Evolutionary conservation across 2,329 filamentous ascomycete genomes (phyloP).

Genomic region (Amphichorda felina): DNA sequence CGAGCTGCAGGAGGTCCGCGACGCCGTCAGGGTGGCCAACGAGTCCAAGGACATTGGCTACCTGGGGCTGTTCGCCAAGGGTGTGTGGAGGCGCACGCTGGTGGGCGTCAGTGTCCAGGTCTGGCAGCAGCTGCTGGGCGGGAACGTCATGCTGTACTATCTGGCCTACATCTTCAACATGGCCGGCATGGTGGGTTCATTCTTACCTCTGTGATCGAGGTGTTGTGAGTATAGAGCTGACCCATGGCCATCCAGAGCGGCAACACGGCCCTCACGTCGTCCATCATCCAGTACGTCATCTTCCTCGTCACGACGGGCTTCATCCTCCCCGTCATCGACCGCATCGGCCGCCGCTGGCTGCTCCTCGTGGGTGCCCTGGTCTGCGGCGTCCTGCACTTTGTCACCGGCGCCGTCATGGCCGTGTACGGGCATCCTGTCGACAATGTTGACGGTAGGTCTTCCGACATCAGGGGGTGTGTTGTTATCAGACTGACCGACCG

Average conservation of each 20-base stretch:
- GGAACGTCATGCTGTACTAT: conserved; percentile 46
- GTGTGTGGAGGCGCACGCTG: conserved; percentile 37
- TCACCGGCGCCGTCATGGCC: conserved; percentile 37
- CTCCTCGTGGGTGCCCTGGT: conserved; percentile 31
- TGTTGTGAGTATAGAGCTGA: too few species aligned
- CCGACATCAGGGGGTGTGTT: not conserved
- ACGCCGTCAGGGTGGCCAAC: conserved; percentile 23
- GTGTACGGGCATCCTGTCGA: conserved; percentile 30
- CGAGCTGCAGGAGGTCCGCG: conserved; percentile 41
- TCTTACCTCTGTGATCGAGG: not conserved
- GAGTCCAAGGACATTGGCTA: conserved; percentile 25
- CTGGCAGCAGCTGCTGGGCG: conserved; percentile 41
- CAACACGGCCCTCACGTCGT: conserved; percentile 30
- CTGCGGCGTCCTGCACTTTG: conserved; percentile 33
- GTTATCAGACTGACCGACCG: conserved; percentile 1
- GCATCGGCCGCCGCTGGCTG: conserved; percentile 32
- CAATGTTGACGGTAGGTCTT: conserved; percentile 19
- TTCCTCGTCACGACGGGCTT: conserved; percentile 39
- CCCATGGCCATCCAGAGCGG: conserved; percentile 8
- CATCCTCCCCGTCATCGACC: conserved; percentile 37
- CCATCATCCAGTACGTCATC: conserved; percentile 42
- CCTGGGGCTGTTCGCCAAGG: conserved; percentile 30
- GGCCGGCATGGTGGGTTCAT: conserved; percentile 32
- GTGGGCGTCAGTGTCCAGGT: conserved; percentile 39
- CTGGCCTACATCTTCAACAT: conserved; percentile 52